Percentiles rank a stretch among this genome's conserved stretches.
These are phyloP conservation scores for Orbilia brochopaga DNA, from an alignment of 2,329 filamentous ascomycete species.

Conservation along the genomic window DNA sequence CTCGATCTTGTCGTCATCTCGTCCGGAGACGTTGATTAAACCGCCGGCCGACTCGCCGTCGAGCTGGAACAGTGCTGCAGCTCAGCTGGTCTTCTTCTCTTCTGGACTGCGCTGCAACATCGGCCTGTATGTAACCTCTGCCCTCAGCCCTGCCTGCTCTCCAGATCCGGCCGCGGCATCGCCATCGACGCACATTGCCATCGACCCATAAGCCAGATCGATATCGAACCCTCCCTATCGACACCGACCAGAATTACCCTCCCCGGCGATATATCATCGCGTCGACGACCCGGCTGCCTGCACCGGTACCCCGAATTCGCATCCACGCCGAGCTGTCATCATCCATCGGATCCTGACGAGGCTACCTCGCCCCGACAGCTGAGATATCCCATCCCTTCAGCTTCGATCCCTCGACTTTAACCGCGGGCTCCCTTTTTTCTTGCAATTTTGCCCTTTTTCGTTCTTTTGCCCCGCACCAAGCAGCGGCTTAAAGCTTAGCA, in stretches of 20 bases:
- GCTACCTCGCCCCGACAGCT: constrained; percentile 5
- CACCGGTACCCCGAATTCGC: neutral
- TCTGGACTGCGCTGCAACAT: neutral
- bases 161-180: too few relatives aligned
- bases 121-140: neutral
- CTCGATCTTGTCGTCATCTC: too few relatives aligned
- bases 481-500: constrained; percentile 3
- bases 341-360: constrained; percentile 3
- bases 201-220: too few relatives aligned
- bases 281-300: neutral
- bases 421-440: neutral
- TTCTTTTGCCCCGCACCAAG: constrained; percentile 1
- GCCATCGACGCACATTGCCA: too few relatives aligned
- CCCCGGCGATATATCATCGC: neutral
- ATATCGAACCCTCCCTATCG: too few relatives aligned
- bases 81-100: too few relatives aligned
- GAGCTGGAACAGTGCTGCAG: neutral
- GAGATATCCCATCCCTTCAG: neutral
- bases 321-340: neutral
- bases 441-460: too few relatives aligned
- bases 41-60: too few relatives aligned
- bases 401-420: neutral
- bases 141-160: too few relatives aligned
- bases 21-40: too few relatives aligned
- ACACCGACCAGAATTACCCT: too few relatives aligned